These are phyloP conservation scores for Hypoxylon intermedium DNA, from an alignment of 495 filamentous ascomycete genomes.

Conservation along the genomic window DNA sequence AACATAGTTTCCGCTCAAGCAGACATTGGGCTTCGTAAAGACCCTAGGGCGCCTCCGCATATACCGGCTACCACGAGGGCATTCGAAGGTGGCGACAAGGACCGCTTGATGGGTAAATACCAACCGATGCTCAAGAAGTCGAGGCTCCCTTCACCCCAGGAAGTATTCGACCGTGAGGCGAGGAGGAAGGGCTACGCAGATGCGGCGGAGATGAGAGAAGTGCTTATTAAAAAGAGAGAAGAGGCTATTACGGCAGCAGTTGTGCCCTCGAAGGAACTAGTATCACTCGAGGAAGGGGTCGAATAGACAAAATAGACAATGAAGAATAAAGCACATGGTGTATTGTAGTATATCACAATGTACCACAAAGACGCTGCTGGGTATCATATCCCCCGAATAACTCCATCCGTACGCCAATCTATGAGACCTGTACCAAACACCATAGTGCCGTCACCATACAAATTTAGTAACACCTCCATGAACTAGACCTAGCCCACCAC, in stretches of 20 bases:
- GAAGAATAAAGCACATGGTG: slow-evolving; percentile 1
- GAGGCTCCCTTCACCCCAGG: slow-evolving; percentile 68
- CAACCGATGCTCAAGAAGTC: slow-evolving; percentile 70
- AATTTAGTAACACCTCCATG: neutral
- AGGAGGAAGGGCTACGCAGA: slow-evolving; percentile 67
- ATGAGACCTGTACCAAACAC: slow-evolving; percentile 2
- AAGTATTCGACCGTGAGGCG: slow-evolving; percentile 79
- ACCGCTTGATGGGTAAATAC: slow-evolving; percentile 70
- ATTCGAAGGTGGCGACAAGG: slow-evolving; percentile 73
- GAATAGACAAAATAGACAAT: slow-evolving; percentile 1
- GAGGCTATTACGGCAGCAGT: slow-evolving; percentile 20
- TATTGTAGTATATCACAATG: slow-evolving; percentile 11
- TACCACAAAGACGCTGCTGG: slow-evolving; percentile 14
- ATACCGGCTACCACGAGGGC: slow-evolving; percentile 60
- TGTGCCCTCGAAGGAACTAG: slow-evolving; percentile 6
- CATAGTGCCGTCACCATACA: neutral
- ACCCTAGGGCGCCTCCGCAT: slow-evolving; percentile 25
- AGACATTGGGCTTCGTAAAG: slow-evolving; percentile 32
- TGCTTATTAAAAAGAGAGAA: slow-evolving; percentile 34
- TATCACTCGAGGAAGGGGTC: slow-evolving; percentile 4
- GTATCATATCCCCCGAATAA: slow-evolving; percentile 36
- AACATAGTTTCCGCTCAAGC: slow-evolving; percentile 65
- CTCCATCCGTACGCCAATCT: slow-evolving; percentile 8
- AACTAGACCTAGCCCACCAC: slow-evolving; percentile 3
- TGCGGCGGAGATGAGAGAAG: slow-evolving; percentile 53